Conservation (phyloP, 2,329 filamentous ascomycete genomes). For the Xylaria arbuscula region DNA sequence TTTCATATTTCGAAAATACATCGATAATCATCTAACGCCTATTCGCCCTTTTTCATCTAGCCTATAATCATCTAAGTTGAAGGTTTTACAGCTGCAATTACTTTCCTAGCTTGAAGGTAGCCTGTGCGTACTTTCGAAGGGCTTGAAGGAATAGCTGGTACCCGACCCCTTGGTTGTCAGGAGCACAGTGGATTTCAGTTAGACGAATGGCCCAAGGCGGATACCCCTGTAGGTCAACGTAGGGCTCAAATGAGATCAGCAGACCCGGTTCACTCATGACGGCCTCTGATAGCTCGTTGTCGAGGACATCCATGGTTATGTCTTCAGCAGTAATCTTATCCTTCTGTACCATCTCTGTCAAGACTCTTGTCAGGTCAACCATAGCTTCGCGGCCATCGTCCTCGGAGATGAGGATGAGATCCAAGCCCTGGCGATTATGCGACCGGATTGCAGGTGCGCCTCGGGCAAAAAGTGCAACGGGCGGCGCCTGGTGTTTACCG, state of each 20-base stretch:
- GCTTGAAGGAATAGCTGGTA: slow-evolving; percentile 94
- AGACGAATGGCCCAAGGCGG: slow-evolving; percentile 96
- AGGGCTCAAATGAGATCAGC: slow-evolving; percentile 85
- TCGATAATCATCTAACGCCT: slow-evolving; percentile 17
- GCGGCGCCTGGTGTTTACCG: slow-evolving; percentile 74
- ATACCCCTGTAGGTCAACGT: slow-evolving; percentile 87
- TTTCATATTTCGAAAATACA: slow-evolving; percentile 13
- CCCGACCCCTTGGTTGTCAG: slow-evolving; percentile 83
- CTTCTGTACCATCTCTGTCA: slow-evolving; percentile 94
- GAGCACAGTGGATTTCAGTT: slow-evolving; percentile 89
- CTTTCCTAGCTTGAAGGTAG: slow-evolving; percentile 86
- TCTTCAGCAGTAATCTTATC: slow-evolving; percentile 84
- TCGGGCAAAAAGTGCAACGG: slow-evolving; percentile 68
- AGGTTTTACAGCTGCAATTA: slow-evolving; percentile 48
- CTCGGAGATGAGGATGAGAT: slow-evolving; percentile 82
- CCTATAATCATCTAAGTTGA: slow-evolving; percentile 5
- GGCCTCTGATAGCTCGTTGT: slow-evolving; percentile 82
- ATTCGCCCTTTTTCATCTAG: slow-evolving; percentile 3
- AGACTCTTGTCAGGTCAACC: slow-evolving; percentile 92
- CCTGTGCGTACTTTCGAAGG: slow-evolving; percentile 84
- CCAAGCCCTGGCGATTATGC: slow-evolving; percentile 54
- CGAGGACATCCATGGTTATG: slow-evolving; percentile 86
- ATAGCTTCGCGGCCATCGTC: slow-evolving; percentile 93
- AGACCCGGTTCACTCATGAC: slow-evolving; percentile 92
- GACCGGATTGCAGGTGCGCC: slow-evolving; percentile 55